Percentiles rank a stretch among this genome's conserved stretches.
Conservation (phyloP, 257 asterid species). For the Solanum gracilifrons region DNA sequence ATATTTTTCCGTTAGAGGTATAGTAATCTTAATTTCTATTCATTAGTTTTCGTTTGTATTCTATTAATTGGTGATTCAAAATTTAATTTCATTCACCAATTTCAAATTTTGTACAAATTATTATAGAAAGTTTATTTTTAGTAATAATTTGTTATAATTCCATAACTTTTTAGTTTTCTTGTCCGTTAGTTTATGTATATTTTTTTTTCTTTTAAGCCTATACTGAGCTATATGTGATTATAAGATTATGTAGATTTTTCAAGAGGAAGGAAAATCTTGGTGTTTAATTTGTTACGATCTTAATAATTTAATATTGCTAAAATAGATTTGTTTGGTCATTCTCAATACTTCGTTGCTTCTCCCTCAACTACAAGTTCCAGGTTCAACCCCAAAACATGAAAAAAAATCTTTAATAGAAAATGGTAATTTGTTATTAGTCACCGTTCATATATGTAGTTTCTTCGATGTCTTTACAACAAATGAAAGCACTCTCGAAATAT, state of each 20-base stretch:
- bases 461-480: background rate
- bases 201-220: background rate
- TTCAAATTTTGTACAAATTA: background rate
- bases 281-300: background rate
- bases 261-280: background rate
- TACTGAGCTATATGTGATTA: background rate
- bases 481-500: background rate
- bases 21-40: background rate
- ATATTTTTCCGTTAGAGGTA: background rate
- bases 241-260: background rate
- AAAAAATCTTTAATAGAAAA: too few relatives aligned
- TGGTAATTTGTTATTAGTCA: background rate
- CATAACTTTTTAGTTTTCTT: background rate
- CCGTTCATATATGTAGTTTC: background rate
- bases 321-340: background rate
- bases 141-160: background rate
- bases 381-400: background rate
- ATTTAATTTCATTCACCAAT: constrained; percentile 3
- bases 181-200: background rate
- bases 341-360: too few relatives aligned
- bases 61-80: constrained; percentile 6
- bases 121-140: background rate
- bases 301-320: background rate
- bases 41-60: background rate
- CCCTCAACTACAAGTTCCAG: background rate